Conservation (phyloP, 1,284 basidiomycete species). For the Tetrapyrgos nigripes region DNA sequence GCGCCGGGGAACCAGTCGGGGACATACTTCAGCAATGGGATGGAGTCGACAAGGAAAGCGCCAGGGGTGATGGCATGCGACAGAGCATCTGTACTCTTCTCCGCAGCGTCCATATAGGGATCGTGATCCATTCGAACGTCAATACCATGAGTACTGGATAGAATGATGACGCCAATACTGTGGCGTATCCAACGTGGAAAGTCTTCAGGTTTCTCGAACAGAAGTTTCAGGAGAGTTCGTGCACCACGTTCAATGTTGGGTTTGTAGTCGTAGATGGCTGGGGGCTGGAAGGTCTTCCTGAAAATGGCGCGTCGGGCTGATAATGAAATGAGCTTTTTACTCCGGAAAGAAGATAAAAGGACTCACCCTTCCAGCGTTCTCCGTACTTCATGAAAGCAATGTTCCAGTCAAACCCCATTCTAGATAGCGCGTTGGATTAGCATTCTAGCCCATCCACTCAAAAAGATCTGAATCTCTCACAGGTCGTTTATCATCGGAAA, state of each 20-base stretch:
- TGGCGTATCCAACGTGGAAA: no score
- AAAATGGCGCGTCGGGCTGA: conserved; percentile 2
- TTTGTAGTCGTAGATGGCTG: no score
- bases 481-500: conserved; percentile 11
- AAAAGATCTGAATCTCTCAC: not conserved
- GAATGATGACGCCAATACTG: no score
- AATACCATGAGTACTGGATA: no score
- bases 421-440: no score
- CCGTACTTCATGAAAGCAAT: conserved; percentile 5
- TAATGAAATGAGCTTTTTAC: conserved; percentile 31
- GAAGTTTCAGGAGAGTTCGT: no score
- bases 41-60: conserved; percentile 3
- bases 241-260: no score
- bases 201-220: no score
- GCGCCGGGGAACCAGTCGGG: conserved; percentile 37
- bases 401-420: not conserved
- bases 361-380: conserved; percentile 8
- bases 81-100: not conserved
- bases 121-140: not conserved
- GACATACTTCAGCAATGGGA: conserved; percentile 27
- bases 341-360: no score
- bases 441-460: no score
- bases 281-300: no score
- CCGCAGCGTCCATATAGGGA: conserved; percentile 4
- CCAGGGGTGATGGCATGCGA: not conserved